phyloP scores from a whole-genome alignment of 2,329 filamentous ascomycete species.

The Colletotrichum sp. region DNA sequence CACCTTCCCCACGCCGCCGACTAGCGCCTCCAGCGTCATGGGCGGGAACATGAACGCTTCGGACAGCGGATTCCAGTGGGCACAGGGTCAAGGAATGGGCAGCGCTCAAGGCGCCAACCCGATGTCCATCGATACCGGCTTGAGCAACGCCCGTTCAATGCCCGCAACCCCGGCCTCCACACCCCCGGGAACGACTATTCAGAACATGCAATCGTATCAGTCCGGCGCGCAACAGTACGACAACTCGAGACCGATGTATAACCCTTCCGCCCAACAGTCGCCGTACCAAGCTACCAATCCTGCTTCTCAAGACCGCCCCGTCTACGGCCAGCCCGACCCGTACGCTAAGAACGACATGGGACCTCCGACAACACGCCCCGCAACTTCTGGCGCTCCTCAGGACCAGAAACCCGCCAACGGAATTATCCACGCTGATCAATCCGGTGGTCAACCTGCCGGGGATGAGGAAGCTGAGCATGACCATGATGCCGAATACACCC shows the following conservation, averaged over 20 bases:
- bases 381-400: slow-evolving; percentile 60
- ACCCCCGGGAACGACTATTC: slow-evolving; percentile 78
- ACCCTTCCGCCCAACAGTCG: slow-evolving; percentile 70
- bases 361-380: slow-evolving; percentile 70
- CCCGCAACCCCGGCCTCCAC: slow-evolving; percentile 91
- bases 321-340: slow-evolving; percentile 70
- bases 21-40: slow-evolving; percentile 88
- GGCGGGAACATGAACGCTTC: slow-evolving; percentile 73
- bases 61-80: slow-evolving; percentile 80
- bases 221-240: slow-evolving; percentile 75
- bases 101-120: slow-evolving; percentile 69
- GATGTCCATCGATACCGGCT: slow-evolving; percentile 79
- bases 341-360: slow-evolving; percentile 91
- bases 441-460: slow-evolving; percentile 54
- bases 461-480: slow-evolving; percentile 78
- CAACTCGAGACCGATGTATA: slow-evolving; percentile 79
- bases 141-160: slow-evolving; percentile 83
- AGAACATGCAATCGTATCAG: slow-evolving; percentile 81
- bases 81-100: slow-evolving; percentile 62
- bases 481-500: slow-evolving; percentile 84
- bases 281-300: slow-evolving; percentile 71
- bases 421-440: slow-evolving; percentile 61
- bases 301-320: slow-evolving; percentile 62
- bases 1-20: slow-evolving; percentile 92
- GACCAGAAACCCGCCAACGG: slow-evolving; percentile 73